Evolutionary conservation across 2,329 filamentous ascomycete species (phyloP), one percentile per base, ranked within the genome.

Genomic region (Ophiobolus disseminans): DNA sequence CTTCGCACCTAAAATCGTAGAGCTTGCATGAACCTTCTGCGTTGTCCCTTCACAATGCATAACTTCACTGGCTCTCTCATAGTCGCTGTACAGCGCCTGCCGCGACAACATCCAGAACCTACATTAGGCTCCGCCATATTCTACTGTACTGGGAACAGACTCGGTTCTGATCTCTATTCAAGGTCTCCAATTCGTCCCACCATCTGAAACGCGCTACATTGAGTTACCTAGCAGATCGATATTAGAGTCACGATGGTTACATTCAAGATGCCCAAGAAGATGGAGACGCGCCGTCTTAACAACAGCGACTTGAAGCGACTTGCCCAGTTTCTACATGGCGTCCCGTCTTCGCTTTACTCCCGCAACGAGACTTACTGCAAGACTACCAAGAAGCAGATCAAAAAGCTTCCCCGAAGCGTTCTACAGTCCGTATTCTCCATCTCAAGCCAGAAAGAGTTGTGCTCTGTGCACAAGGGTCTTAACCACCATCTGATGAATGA

Each of bases 221-320:
- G 16, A 34, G 28, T 3, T 11, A 38, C 4, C 28, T 14, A 36
- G 25, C 26, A 9, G 14, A 20, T 20, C 16, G 17, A 5, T 20
- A 11, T 14, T 38, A 46, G n/a, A 40, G 35, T 45, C 41, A 44
- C 16, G 19, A 61, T 56, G 53, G 31, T 43, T 20, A 31, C 49
- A 7, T 50, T 50, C 39, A 17, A 6, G 3, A 21, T 44, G 11
- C 42, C 35, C 10, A 47, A 43, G 19, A 32, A 25, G 4, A 58
- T 60, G 48, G 44, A 52, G 11, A 60, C 57, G 4, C 50, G 52
- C 3, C 49, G 45, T 32, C 60, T 69, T 14, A 43, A 53, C 16
- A 53, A 58, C 35, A n/a, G 20, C 16, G 65, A 68, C 8, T 66
- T 70, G 38, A 63, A 65, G 20, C 48, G 46, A 2, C 45, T 71